Percentiles rank a stretch among this genome's conserved stretches.
Evolutionary conservation across 139 green algal genomes (phyloP).

Genomic region (Coelastrella sp.): DNA sequence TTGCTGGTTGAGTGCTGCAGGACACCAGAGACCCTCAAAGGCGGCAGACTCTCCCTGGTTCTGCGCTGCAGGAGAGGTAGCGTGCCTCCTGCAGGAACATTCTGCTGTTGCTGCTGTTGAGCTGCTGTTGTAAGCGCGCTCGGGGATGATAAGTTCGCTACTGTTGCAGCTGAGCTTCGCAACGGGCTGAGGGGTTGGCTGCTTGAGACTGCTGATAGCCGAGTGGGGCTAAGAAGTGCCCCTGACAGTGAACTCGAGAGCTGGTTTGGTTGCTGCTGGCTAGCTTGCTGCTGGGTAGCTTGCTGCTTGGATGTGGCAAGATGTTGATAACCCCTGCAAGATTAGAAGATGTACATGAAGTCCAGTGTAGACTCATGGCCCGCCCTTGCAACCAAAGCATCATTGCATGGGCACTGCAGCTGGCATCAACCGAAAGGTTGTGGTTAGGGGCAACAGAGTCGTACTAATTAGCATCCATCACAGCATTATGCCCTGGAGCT

Average conservation of each 20-base stretch:
- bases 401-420: not conserved
- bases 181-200: not conserved
- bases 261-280: not conserved
- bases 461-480: not conserved
- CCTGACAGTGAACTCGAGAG: not conserved
- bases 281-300: not conserved
- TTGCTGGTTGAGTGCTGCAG: not conserved
- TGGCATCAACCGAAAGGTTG: not conserved
- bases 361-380: too few relatives aligned
- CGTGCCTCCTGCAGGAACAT: not conserved
- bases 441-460: too few relatives aligned
- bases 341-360: not conserved
- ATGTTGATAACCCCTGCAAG: slow-evolving; percentile 37
- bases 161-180: not conserved
- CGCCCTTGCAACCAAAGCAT: not conserved
- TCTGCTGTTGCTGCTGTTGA: not conserved
- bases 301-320: not conserved
- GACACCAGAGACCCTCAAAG: not conserved
- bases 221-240: not conserved
- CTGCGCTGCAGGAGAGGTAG: slow-evolving; percentile 1
- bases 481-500: not conserved
- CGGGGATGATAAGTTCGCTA: too few relatives aligned
- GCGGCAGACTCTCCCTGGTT: slow-evolving; percentile 16
- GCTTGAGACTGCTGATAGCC: not conserved
- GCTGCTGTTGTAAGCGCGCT: not conserved